Conservation (phyloP, 176 grass and related monocot genomes). For the Bothriochloa decipiens region DNA sequence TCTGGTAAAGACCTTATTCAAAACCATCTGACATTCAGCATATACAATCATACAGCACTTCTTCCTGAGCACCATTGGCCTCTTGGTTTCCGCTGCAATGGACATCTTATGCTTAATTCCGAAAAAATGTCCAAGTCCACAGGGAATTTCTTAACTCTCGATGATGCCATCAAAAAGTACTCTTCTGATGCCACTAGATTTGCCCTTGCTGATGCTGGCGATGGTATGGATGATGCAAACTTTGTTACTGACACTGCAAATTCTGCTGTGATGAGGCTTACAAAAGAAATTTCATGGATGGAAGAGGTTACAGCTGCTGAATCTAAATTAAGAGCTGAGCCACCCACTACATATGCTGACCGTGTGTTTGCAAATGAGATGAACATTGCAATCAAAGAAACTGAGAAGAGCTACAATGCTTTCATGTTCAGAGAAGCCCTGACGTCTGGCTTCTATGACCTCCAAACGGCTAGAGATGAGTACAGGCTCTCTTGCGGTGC, state of each 20-base stretch:
- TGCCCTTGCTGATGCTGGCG: constrained; percentile 85
- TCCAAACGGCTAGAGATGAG: constrained; percentile 77
- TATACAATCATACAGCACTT: constrained; percentile 57
- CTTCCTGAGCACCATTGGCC: constrained; percentile 76
- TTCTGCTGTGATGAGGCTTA: constrained; percentile 84
- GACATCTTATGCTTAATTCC: constrained; percentile 92
- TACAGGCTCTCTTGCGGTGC: constrained; percentile 14
- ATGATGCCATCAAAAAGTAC: constrained; percentile 63
- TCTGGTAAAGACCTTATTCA: neutral
- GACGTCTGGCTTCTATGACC: constrained; percentile 83
- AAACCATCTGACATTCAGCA: neutral
- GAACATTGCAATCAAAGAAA: constrained; percentile 68
- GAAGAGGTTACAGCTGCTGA: constrained; percentile 70
- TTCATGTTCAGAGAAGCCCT: constrained; percentile 92
- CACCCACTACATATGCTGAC: constrained; percentile 66
- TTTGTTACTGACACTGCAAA: constrained; percentile 87
- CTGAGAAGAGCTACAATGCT: constrained; percentile 67
- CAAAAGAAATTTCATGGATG: constrained; percentile 92
- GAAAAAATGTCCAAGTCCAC: constrained; percentile 94
- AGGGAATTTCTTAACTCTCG: constrained; percentile 79
- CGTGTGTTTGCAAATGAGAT: constrained; percentile 82
- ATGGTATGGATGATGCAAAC: constrained; percentile 92
- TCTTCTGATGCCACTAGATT: constrained; percentile 86
- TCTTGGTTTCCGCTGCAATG: constrained; percentile 80
- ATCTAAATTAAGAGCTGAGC: constrained; percentile 56